Evolutionary conservation across 1,284 basidiomycete genomes (phyloP).

Genomic region (Cryptococcus maquisensis): DNA sequence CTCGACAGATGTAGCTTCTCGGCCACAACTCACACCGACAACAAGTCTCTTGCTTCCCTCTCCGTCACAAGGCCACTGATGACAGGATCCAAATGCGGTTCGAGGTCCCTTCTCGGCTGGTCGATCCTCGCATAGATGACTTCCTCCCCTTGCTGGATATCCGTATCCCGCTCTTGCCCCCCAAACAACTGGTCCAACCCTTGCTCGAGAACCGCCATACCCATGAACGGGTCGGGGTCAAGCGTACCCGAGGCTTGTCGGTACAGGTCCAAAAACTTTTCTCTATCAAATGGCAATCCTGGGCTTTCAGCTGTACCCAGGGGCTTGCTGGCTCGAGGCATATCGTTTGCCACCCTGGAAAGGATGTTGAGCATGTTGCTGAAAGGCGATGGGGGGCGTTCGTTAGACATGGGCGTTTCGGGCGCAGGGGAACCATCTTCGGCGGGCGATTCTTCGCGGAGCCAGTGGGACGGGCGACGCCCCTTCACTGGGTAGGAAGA

Average conservation of each 20-base stretch:
- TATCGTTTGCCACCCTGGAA: constrained; percentile 16
- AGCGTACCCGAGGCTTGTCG: constrained; percentile 12
- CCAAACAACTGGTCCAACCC: constrained; percentile 11
- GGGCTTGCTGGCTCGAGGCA: constrained; percentile 10
- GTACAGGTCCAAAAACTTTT: constrained; percentile 12
- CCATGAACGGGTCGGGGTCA: constrained; percentile 17
- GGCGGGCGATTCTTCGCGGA: neutral
- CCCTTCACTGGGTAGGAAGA: neutral
- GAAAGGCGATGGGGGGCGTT: neutral
- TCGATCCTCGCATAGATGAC: constrained; percentile 16
- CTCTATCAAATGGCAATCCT: constrained; percentile 7
- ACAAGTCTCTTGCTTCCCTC: constrained; percentile 7
- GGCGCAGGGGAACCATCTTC: neutral
- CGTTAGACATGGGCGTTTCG: neutral
- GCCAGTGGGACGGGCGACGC: neutral
- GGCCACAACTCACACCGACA: constrained; percentile 9
- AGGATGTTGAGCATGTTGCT: constrained; percentile 22
- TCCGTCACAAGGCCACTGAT: constrained; percentile 5
- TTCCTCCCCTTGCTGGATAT: constrained; percentile 12
- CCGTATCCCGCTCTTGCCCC: neutral
- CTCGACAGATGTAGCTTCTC: neutral
- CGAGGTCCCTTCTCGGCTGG: constrained; percentile 13
- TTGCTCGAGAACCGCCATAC: constrained; percentile 16
- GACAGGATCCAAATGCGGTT: constrained; percentile 13
- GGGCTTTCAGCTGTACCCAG: neutral